These are phyloP conservation scores for Ceratobasidium theobromae DNA, from an alignment of 1,284 basidiomycete genomes.

Conservation along the genomic window DNA sequence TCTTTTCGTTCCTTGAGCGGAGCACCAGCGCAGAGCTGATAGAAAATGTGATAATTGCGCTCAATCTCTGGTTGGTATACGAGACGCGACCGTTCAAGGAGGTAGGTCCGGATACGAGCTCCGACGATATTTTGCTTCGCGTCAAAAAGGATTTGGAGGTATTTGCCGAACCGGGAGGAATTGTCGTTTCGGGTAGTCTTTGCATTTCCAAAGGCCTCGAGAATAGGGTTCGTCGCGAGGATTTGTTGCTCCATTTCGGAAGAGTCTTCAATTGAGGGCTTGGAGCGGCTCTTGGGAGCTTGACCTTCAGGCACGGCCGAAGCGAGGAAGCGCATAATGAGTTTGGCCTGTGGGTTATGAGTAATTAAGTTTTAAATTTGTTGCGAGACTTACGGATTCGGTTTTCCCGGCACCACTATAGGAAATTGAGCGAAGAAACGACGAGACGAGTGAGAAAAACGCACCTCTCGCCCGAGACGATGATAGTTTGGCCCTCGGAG, in stretches of 20 bases:
- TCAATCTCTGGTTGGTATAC: slow-evolving; percentile 97
- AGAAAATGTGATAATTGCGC: slow-evolving; percentile 99
- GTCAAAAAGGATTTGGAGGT: slow-evolving; percentile 99
- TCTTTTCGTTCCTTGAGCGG: slow-evolving; percentile 95
- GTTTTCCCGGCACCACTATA: slow-evolving; percentile 97
- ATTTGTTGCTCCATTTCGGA: slow-evolving; percentile 98
- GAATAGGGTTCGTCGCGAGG: slow-evolving; percentile 96
- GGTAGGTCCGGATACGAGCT: slow-evolving; percentile 95
- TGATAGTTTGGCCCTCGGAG: slow-evolving; percentile 95
- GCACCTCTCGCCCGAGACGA: slow-evolving; percentile 97
- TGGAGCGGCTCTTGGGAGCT: slow-evolving; percentile 59
- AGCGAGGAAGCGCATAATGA: slow-evolving; percentile 98
- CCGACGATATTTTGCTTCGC: slow-evolving; percentile 95
- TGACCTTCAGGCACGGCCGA: slow-evolving; percentile 68
- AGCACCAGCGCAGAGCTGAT: slow-evolving; percentile 97
- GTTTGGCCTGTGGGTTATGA: slow-evolving; percentile 74
- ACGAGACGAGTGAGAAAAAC: slow-evolving; percentile 38
- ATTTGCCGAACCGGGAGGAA: slow-evolving; percentile 98
- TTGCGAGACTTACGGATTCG: slow-evolving; percentile 70
- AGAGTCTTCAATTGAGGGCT: slow-evolving; percentile 73
- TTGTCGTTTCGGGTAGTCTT: slow-evolving; percentile 99
- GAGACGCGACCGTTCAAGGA: slow-evolving; percentile 94
- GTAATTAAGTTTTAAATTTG: slow-evolving; percentile 1
- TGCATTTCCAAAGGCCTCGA: slow-evolving; percentile 99
- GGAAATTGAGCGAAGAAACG: slow-evolving; percentile 38